Evolutionary conservation across 1,139 yeast species (phyloP).

Genomic region (Yamadazyma mexicana): DNA sequence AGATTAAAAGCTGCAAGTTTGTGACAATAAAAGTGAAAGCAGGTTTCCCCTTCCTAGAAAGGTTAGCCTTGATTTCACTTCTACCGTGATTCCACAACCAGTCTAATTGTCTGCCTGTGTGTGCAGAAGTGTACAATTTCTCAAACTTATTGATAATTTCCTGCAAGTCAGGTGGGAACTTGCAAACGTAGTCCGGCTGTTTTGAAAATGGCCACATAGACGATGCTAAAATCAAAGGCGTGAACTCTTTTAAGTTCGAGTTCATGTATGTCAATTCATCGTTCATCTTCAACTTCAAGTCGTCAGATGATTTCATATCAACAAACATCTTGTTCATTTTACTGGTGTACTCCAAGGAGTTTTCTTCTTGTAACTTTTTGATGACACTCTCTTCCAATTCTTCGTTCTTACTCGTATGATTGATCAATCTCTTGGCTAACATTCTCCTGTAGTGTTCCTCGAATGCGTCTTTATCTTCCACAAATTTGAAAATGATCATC

Average conservation of each 20-base stretch:
- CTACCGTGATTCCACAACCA: conserved; percentile 97
- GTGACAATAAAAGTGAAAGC: conserved; percentile 83
- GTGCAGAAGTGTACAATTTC: conserved; percentile 69
- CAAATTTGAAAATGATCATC: conserved; percentile 82
- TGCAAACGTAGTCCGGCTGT: conserved; percentile 41
- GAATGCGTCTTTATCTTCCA: conserved; percentile 93
- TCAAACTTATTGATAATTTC: conserved; percentile 68
- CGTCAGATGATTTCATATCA: conserved; percentile 86
- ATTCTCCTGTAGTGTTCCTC: conserved; percentile 90
- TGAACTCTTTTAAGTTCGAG: conserved; percentile 57
- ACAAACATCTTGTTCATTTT: conserved; percentile 96
- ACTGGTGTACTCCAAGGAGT: conserved; percentile 89
- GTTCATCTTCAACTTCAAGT: conserved; percentile 67
- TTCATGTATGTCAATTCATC: conserved; percentile 39
- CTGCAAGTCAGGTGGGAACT: conserved; percentile 53
- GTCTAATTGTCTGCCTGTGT: conserved; percentile 83
- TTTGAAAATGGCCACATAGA: conserved; percentile 84
- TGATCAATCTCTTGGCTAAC: conserved; percentile 85
- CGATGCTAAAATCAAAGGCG: conserved; percentile 79
- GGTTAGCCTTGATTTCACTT: conserved; percentile 89
- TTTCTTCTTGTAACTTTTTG: conserved; percentile 83
- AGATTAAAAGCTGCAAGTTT: conserved; percentile 81
- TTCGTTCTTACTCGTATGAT: conserved; percentile 78
- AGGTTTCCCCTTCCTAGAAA: conserved; percentile 78
- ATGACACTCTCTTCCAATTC: conserved; percentile 86